Percentiles rank a stretch among this genome's conserved stretches.
phyloP scores from a whole-genome alignment of 306 rosid species.

The Begonia peltatifolia region DNA sequence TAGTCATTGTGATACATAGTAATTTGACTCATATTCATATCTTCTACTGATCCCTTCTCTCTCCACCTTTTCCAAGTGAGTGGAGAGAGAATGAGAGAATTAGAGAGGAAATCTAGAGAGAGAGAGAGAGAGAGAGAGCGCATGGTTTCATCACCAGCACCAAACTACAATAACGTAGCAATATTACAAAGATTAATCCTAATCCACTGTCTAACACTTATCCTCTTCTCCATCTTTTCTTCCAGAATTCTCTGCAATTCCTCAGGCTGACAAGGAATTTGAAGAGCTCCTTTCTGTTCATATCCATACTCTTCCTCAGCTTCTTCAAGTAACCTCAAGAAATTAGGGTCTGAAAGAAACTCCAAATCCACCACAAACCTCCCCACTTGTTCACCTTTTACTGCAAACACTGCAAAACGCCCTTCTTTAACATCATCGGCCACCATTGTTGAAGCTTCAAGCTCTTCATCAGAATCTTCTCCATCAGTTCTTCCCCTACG shows the following conservation, averaged over 20 bases:
- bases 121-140: no score
- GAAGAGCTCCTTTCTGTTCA: conserved; percentile 47
- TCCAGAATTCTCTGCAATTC: conserved; percentile 43
- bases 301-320: conserved; percentile 58
- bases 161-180: no score
- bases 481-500: conserved; percentile 14
- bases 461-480: conserved; percentile 9
- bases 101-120: no score
- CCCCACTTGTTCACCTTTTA: conserved; percentile 28
- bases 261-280: conserved; percentile 43
- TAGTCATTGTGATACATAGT: no score
- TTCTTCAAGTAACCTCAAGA: conserved; percentile 36
- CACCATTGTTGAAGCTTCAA: conserved; percentile 9
- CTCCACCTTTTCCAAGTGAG: no score
- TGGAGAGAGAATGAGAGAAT: no score
- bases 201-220: no score
- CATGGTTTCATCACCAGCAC: no score
- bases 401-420: conserved; percentile 43
- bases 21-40: no score
- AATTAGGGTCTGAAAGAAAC: conserved; percentile 38
- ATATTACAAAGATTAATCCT: no score
- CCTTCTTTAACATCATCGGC: conserved; percentile 42
- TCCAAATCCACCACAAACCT: conserved; percentile 39
- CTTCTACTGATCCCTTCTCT: no score
- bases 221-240: background rate